These are phyloP conservation scores for Apiotrichum porosum DNA, from an alignment of 1,284 basidiomycete genomes.

Conservation along the genomic window DNA sequence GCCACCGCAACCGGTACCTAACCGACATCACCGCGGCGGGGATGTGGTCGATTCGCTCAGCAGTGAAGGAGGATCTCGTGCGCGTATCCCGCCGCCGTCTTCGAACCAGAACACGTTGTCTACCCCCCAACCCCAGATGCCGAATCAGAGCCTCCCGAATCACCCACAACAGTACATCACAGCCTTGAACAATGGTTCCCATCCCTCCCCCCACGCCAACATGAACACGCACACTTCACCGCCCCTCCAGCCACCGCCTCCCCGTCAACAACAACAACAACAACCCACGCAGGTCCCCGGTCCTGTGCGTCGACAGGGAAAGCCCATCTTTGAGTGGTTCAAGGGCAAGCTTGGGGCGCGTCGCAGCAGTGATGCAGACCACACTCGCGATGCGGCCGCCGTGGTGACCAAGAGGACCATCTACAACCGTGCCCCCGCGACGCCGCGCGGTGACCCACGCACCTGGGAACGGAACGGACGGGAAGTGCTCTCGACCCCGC, in stretches of 20 bases:
- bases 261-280: background rate
- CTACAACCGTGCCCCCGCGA: background rate
- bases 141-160: too few relatives aligned
- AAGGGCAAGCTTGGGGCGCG: slow-evolving; percentile 64
- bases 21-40: background rate
- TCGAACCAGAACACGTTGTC: too few relatives aligned
- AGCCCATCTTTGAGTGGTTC: slow-evolving; percentile 87
- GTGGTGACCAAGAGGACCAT: background rate
- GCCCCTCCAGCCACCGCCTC: too few relatives aligned
- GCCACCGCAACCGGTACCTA: background rate
- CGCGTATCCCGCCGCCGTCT: too few relatives aligned
- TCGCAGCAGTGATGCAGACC: slow-evolving; percentile 21
- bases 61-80: too few relatives aligned
- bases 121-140: too few relatives aligned
- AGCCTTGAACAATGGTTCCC: too few relatives aligned
- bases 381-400: slow-evolving; percentile 36
- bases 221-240: too few relatives aligned
- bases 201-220: too few relatives aligned
- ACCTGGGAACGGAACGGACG: too few relatives aligned
- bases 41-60: background rate
- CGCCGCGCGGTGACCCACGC: background rate
- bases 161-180: too few relatives aligned
- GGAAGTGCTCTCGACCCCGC: background rate
- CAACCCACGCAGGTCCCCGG: background rate
- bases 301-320: slow-evolving; percentile 32